Base-by-base conservation (phyloP, 768 basidiomycete genomes). In the Trichaptum fuscoviolaceum region DNA sequence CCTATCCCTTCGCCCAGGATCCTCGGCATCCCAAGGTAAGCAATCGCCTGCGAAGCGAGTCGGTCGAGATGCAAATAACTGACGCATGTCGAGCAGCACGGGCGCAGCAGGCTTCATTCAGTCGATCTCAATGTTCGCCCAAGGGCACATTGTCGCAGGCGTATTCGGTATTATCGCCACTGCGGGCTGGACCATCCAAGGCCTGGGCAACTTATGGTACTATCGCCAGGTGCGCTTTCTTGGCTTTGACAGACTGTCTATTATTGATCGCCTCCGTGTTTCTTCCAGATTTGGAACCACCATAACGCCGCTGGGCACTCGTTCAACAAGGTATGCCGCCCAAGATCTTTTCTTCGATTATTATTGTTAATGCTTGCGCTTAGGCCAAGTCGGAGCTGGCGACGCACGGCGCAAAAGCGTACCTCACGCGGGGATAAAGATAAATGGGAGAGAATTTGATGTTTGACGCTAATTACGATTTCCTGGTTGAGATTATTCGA, bases 71-170 rank as follows among this genome's bases (percentile, higher is more conserved):
- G 69, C 78, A 78, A 76, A 78, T 79, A 77, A 76, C 64, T 71
- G 58, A 18, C 30, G 12, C 30, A 23, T 23, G 42, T 20, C 35
- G n/a, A 26, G 65, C 66, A 93, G 92, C 68, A 96, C 96, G 59
- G 97, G 97, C 36, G 93, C 95, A 60, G 96, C 95, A 27, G 96
- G 97, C 18, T 83, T 99, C 63, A 95, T 99, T 73, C 93, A 95
- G 77, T 96, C 90, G 60, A 92, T 99, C 70, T 83, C 87, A 67
- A 86, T 91, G 82, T 96, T 88, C 75, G 81, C 84, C 1, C 78
- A 82, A 59, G 86, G 87, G 60, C 83, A 87, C 64, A 87, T 92
- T 80, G 88, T 85, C 35, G 90, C 95, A 23, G 97, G 87, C 65
- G 82, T 96, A 65, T 82, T 99, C 64, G 88, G 93, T 61, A 81